Evolutionary conservation across 2,329 filamentous ascomycete species (phyloP).

Genomic region (Monosporascus sp.): DNA sequence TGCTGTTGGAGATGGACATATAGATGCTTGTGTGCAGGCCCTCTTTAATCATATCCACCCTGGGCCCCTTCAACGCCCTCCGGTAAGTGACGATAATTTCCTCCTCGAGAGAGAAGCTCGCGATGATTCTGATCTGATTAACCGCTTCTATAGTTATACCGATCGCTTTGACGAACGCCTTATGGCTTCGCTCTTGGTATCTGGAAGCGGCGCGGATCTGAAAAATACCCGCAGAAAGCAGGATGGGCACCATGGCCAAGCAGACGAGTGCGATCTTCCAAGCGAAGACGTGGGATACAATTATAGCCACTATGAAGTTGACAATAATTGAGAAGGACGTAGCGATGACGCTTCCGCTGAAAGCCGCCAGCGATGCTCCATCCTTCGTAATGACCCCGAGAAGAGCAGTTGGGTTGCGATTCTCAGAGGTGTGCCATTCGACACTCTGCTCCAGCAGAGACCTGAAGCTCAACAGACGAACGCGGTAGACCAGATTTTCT

Average conservation of each 20-base stretch:
- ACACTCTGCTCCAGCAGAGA: slow-evolving; percentile 52
- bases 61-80: slow-evolving; percentile 23
- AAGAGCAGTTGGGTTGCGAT: slow-evolving; percentile 41
- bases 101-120: slow-evolving; percentile 29
- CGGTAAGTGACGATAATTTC: slow-evolving; percentile 34
- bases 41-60: slow-evolving; percentile 34
- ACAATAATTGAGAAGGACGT: slow-evolving; percentile 48
- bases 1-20: slow-evolving; percentile 41
- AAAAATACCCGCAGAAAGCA: slow-evolving; percentile 52
- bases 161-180: slow-evolving; percentile 45
- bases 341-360: slow-evolving; percentile 52
- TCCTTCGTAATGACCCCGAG: slow-evolving; percentile 52
- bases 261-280: slow-evolving; percentile 53
- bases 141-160: slow-evolving; percentile 47
- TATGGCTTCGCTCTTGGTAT: slow-evolving; percentile 44
- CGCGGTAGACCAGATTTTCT: slow-evolving; percentile 50
- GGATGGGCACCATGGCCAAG: slow-evolving; percentile 23
- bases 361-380: slow-evolving; percentile 44
- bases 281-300: slow-evolving; percentile 49
- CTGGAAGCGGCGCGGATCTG: slow-evolving; percentile 43
- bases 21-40: slow-evolving; percentile 35
- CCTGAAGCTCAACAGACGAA: slow-evolving; percentile 50
- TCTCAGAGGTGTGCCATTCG: slow-evolving; percentile 52
- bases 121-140: slow-evolving; percentile 40
- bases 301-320: slow-evolving; percentile 48